Percentiles rank a stretch among this genome's conserved stretches.
phyloP scores from a whole-genome alignment of 768 basidiomycete genomes.

The Rhodotorula paludigena region DNA sequence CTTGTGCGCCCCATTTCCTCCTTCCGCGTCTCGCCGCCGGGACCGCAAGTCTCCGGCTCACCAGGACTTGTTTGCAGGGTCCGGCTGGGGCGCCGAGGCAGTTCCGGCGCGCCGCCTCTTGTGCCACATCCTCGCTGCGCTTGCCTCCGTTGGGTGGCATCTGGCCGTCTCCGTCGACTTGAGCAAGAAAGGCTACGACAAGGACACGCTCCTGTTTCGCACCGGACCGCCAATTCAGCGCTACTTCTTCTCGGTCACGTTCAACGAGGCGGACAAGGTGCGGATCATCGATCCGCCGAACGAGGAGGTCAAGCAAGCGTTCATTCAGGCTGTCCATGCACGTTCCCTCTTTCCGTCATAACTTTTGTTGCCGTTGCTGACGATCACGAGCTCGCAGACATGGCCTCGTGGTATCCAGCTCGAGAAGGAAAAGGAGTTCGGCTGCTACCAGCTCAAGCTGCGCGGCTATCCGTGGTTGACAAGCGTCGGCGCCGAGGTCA shows the following conservation, averaged over 20 bases:
- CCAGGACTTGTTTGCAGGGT: not conserved
- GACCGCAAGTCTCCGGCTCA: no score
- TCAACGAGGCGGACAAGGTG: not conserved
- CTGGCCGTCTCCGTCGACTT: not conserved
- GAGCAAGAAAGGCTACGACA: not conserved
- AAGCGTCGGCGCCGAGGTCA: not conserved
- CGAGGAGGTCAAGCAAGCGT: not conserved
- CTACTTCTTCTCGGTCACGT: not conserved
- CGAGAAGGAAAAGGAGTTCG: not conserved
- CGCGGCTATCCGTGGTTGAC: not conserved
- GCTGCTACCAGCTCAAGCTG: not conserved
- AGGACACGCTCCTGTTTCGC: slow-evolving; percentile 1
- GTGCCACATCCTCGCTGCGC: not conserved
- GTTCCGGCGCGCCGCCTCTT: not conserved
- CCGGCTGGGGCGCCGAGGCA: not conserved
- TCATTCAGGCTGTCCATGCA: not conserved
- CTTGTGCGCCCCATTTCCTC: not conserved
- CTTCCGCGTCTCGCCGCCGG: not conserved
- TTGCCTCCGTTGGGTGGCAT: not conserved
- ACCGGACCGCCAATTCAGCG: not conserved
- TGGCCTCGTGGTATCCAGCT: not conserved
- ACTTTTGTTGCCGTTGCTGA: no score
- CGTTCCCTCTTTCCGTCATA: not conserved
- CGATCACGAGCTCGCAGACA: not conserved
- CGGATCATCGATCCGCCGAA: not conserved